Conservation (phyloP, 345 rosid species). For the Geranium rotundifolium region DNA sequence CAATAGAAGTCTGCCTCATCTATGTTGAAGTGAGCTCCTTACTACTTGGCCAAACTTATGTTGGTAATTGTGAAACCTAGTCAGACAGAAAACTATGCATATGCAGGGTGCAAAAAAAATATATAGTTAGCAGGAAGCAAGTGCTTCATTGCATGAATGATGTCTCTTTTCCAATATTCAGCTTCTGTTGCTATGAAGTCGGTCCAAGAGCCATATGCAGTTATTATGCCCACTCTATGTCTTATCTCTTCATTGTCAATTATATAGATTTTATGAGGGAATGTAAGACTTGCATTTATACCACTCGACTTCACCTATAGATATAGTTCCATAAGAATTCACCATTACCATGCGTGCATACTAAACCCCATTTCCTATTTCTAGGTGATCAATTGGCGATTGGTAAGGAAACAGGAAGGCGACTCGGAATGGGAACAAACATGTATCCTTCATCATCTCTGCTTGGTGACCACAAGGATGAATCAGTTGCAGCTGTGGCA, state of each 20-base stretch:
- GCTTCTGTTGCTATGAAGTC: too few relatives aligned
- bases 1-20: not conserved
- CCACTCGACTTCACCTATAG: not conserved
- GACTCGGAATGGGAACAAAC: constrained; percentile 97
- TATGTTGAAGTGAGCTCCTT: not conserved
- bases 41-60: too few relatives aligned
- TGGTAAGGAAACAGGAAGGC: constrained; percentile 86
- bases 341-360: not conserved
- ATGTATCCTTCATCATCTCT: constrained; percentile 91
- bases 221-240: too few relatives aligned
- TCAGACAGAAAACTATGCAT: not conserved
- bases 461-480: constrained; percentile 55
- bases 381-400: constrained; percentile 90
- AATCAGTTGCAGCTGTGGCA: constrained; percentile 33
- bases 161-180: too few relatives aligned
- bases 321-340: not conserved
- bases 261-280: too few relatives aligned
- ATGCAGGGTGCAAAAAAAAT: too few relatives aligned
- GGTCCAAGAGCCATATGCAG: too few relatives aligned
- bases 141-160: too few relatives aligned
- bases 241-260: too few relatives aligned
- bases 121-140: too few relatives aligned
- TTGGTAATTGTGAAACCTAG: not conserved
- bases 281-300: too few relatives aligned
- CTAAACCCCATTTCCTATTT: not conserved